Evolutionary conservation across 257 asterid species (phyloP).

Genomic region (Asclepias syriaca): DNA sequence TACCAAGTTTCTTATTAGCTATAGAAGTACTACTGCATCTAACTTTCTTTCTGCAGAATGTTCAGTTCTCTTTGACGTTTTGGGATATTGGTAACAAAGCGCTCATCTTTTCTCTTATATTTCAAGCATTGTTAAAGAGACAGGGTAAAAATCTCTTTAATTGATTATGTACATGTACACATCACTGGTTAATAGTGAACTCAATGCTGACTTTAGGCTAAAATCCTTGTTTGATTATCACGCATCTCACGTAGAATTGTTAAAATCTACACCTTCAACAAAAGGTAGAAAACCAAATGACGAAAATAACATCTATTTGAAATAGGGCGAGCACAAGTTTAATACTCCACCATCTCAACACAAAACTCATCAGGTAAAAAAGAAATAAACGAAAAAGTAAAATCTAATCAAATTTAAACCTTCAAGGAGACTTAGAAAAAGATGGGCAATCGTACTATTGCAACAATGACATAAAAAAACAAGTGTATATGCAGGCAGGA

Average conservation of each 20-base stretch:
- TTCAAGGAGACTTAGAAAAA: no score
- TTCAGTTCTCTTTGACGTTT: background rate
- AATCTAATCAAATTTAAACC: background rate
- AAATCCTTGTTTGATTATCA: background rate
- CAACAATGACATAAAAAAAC: background rate
- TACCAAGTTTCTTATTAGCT: background rate
- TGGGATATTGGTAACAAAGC: background rate
- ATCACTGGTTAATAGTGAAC: no score
- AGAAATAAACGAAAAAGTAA: no score
- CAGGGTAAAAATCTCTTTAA: background rate
- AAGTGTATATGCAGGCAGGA: no score
- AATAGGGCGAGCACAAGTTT: no score
- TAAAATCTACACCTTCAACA: background rate
- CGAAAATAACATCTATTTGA: no score
- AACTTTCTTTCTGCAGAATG: background rate
- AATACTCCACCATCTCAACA: no score
- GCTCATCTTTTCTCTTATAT: background rate
- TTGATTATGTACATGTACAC: no score
- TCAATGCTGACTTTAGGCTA: background rate
- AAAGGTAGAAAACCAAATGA: no score
- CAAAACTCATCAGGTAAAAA: no score
- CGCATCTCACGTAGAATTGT: background rate
- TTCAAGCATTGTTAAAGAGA: background rate
- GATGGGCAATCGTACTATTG: no score
- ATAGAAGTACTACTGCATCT: background rate